Conservation (phyloP, 164 flowering plant species). For the Macadamia tetraphylla region DNA sequence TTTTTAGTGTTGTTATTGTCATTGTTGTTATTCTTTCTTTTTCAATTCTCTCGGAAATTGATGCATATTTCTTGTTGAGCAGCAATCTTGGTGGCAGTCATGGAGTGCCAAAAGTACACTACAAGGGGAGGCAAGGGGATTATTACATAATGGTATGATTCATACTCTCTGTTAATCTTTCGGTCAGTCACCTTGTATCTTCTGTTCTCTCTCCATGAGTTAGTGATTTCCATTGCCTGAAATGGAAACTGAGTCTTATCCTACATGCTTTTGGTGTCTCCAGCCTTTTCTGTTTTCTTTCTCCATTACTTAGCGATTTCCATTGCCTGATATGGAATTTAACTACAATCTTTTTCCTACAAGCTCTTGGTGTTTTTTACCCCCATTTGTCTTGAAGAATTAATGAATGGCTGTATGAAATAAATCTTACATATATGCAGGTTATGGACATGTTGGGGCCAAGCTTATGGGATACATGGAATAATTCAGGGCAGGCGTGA, state of each 20-base stretch:
- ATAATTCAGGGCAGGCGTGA: constrained; percentile 80
- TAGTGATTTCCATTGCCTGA: too few relatives aligned
- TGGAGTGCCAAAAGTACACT: constrained; percentile 87
- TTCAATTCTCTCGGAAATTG: not conserved
- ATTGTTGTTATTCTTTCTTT: too few relatives aligned
- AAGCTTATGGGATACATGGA: constrained; percentile 95
- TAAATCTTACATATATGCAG: constrained; percentile 26
- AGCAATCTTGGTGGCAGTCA: constrained; percentile 84
- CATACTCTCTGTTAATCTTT: not conserved
- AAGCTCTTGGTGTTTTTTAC: too few relatives aligned
- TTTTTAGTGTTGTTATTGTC: not conserved
- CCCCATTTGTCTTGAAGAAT: too few relatives aligned
- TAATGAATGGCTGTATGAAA: not conserved
- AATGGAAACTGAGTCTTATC: too few relatives aligned
- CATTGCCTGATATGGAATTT: too few relatives aligned
- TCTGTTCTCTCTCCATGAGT: too few relatives aligned
- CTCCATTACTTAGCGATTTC: too few relatives aligned
- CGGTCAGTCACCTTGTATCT: too few relatives aligned
- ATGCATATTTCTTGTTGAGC: constrained; percentile 2
- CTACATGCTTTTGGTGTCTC: too few relatives aligned
- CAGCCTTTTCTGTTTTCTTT: too few relatives aligned
- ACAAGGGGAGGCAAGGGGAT: constrained; percentile 85
- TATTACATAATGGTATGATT: constrained; percentile 75
- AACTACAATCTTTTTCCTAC: too few relatives aligned
- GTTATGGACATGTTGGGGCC: constrained; percentile 97